Conservation (phyloP, 1,284 basidiomycete species). For the Pseudozyma tsukubaensis region DNA sequence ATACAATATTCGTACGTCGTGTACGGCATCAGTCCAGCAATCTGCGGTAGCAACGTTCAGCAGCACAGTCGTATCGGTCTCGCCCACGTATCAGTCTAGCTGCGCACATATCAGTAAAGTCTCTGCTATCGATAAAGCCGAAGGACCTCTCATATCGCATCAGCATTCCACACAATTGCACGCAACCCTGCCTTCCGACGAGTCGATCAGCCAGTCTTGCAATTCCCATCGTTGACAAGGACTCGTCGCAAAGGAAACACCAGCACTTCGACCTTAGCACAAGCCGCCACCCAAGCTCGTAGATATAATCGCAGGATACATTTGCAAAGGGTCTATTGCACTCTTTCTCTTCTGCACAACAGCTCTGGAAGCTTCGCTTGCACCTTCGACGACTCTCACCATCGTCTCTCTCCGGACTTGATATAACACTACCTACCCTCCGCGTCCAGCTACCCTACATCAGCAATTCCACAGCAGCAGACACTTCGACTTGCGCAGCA, state of each 20-base stretch:
- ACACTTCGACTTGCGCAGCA: neutral
- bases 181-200: neutral
- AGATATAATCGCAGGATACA: too few species aligned
- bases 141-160: neutral
- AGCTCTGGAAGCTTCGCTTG: too few species aligned
- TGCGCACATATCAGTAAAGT: neutral
- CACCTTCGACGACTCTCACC: too few species aligned
- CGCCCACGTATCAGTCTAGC: conserved; percentile 6
- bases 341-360: too few species aligned
- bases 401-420: too few species aligned
- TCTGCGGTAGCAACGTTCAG: conserved; percentile 6
- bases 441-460: too few species aligned
- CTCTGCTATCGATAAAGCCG: neutral
- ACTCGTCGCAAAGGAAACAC: neutral
- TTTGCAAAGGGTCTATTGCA: too few species aligned
- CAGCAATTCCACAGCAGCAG: neutral
- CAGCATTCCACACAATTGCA: neutral
- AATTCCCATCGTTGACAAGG: too few species aligned
- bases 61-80: conserved; percentile 1
- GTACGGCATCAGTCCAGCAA: conserved; percentile 12
- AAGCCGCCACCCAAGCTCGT: too few species aligned
- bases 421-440: too few species aligned
- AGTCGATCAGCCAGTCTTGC: too few species aligned
- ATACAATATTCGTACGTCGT: conserved; percentile 15
- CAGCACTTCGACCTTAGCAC: too few species aligned